Evolutionary conservation across 2,329 filamentous ascomycete genomes (phyloP).

Genomic region (Purpureocillium takamizusanense): DNA sequence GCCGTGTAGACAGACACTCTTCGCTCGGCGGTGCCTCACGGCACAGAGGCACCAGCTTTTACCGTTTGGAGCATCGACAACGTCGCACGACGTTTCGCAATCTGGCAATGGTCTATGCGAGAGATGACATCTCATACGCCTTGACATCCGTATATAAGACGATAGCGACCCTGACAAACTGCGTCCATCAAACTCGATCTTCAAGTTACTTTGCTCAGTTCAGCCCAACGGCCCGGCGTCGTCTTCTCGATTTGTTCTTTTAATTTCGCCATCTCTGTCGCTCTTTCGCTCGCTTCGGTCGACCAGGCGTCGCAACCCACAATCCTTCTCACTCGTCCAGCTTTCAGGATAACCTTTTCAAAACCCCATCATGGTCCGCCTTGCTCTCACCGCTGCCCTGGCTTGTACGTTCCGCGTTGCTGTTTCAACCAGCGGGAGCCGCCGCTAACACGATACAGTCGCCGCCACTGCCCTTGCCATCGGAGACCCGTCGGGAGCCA

Average conservation of each 20-base stretch:
- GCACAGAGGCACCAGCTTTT: too few relatives aligned
- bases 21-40: too few relatives aligned
- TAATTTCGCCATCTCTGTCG: not conserved
- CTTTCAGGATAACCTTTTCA: too few relatives aligned
- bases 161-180: not conserved
- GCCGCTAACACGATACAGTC: slow-evolving; percentile 1
- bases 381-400: slow-evolving; percentile 13
- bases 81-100: too few relatives aligned
- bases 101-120: too few relatives aligned
- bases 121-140: not conserved
- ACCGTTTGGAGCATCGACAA: too few relatives aligned
- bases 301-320: too few relatives aligned
- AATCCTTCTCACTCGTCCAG: too few relatives aligned
- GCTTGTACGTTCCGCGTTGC: slow-evolving; percentile 12
- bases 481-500: slow-evolving; percentile 10
- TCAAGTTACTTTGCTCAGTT: too few relatives aligned
- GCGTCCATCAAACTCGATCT: too few relatives aligned
- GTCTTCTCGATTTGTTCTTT: slow-evolving; percentile 1
- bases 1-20: too few relatives aligned
- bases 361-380: slow-evolving; percentile 17
- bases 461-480: slow-evolving; percentile 6
- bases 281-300: not conserved
- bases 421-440: not conserved
- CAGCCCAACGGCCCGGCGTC: slow-evolving; percentile 2
- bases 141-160: too few relatives aligned